Conservation (phyloP, 140 eudicot species). For the Bidens hawaiensis region DNA sequence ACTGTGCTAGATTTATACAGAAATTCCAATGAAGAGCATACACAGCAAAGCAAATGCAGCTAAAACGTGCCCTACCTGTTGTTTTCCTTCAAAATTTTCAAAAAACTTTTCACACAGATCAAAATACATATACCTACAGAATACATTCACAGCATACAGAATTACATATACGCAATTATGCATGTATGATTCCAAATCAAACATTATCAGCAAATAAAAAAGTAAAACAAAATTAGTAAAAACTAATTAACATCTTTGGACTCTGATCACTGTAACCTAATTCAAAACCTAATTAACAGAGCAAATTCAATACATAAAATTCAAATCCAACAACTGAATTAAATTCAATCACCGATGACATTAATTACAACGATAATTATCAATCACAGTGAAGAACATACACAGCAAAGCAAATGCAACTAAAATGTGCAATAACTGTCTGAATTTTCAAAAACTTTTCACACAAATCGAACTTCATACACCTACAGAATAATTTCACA, state of each 20-base stretch:
- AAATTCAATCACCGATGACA: not conserved
- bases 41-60: slow-evolving; percentile 17
- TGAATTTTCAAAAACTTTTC: not conserved
- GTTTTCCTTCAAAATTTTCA: not conserved
- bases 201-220: not conserved
- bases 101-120: not conserved
- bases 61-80: slow-evolving; percentile 1
- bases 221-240: no score
- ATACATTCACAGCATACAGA: not conserved
- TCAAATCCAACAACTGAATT: not conserved
- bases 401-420: not conserved
- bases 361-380: slow-evolving; percentile 1
- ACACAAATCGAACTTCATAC: not conserved
- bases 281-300: not conserved
- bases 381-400: not conserved
- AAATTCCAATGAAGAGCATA: not conserved
- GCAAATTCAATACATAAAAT: not conserved
- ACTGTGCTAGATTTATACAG: not conserved
- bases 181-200: not conserved
- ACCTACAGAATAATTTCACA: no score
- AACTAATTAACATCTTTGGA: slow-evolving; percentile 4
- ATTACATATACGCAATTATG: no score
- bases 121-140: not conserved
- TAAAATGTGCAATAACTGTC: not conserved
- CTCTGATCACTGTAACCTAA: slow-evolving; percentile 8